These are phyloP conservation scores for Coprinellus aureogranulatus DNA, from an alignment of 768 basidiomycete species.

Conservation along the genomic window DNA sequence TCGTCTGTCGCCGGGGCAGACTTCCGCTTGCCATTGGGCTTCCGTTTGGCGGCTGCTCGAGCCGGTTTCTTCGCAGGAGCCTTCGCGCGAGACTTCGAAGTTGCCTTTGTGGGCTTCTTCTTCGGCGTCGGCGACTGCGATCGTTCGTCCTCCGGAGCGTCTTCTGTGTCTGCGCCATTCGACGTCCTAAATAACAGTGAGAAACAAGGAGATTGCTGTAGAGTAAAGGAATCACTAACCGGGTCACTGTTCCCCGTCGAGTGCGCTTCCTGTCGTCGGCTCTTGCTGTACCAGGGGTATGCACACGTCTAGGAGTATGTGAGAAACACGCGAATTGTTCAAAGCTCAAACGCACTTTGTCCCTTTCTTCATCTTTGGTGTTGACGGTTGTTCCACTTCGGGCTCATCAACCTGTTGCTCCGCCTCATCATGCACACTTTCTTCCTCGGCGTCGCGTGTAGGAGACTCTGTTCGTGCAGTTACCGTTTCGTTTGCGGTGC, in stretches of 20 bases:
- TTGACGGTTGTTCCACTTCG: conserved; percentile 2
- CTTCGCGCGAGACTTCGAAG: neutral
- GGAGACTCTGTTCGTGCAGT: neutral
- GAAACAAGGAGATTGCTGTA: neutral
- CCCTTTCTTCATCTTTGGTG: conserved; percentile 5
- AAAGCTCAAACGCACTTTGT: conserved; percentile 9
- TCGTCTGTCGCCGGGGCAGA: conserved; percentile 1
- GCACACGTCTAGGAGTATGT: neutral
- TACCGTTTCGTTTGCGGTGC: neutral
- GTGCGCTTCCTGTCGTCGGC: conserved; percentile 11
- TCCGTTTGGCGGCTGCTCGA: neutral
- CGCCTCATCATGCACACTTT: neutral
- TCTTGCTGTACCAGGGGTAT: conserved; percentile 4
- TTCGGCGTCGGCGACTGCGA: conserved; percentile 1
- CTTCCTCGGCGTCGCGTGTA: neutral
- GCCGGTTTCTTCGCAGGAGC: neutral
- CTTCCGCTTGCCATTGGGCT: neutral
- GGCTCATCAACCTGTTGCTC: neutral
- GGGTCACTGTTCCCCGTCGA: neutral
- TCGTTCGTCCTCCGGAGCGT: neutral
- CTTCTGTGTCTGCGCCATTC: neutral
- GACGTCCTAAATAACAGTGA: neutral
- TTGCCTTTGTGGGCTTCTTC: neutral
- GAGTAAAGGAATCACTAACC: neutral
- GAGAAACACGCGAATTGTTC: too few relatives aligned